These are phyloP conservation scores for Botryobasidium botryosum DNA, from an alignment of 768 basidiomycete genomes.

Conservation along the genomic window DNA sequence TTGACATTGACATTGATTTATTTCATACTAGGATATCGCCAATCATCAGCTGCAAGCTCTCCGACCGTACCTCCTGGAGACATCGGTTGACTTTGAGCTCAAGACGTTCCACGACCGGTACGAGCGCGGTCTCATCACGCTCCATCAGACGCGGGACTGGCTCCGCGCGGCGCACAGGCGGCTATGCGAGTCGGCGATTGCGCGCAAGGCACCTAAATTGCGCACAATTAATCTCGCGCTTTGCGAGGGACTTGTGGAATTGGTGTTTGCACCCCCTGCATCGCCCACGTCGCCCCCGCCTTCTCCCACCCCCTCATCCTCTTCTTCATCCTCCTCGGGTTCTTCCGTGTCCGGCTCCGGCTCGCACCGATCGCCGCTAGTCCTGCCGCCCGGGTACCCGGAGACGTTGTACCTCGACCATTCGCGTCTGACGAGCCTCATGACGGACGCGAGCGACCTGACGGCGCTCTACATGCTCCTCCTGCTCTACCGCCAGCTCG, in stretches of 20 bases:
- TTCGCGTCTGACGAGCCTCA: slow-evolving; percentile 44
- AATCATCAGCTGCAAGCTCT: slow-evolving; percentile 88
- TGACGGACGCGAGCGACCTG: slow-evolving; percentile 57
- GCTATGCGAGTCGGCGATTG: too few relatives aligned
- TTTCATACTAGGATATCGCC: slow-evolving; percentile 60
- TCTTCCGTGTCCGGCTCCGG: slow-evolving; percentile 18
- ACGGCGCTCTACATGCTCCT: slow-evolving; percentile 65
- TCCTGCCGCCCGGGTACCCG: slow-evolving; percentile 33
- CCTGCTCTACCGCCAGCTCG: slow-evolving; percentile 61
- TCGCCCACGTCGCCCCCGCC: too few relatives aligned
- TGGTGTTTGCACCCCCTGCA: slow-evolving; percentile 42
- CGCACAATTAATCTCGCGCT: slow-evolving; percentile 15
- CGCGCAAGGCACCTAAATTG: too few relatives aligned
- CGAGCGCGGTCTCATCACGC: slow-evolving; percentile 11
- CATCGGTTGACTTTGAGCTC: slow-evolving; percentile 64
- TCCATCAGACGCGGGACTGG: slow-evolving; percentile 48
- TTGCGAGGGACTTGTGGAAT: slow-evolving; percentile 24
- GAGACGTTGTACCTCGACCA: slow-evolving; percentile 74
- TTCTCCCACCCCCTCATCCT: neutral
- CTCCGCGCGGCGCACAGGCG: too few relatives aligned
- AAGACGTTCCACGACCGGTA: slow-evolving; percentile 48
- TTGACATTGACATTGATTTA: neutral
- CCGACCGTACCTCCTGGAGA: slow-evolving; percentile 75
- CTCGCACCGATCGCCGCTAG: slow-evolving; percentile 16
- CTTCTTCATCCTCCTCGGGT: neutral